Conservation (phyloP, 495 filamentous ascomycete genomes). For the Evernia prunastri region DNA sequence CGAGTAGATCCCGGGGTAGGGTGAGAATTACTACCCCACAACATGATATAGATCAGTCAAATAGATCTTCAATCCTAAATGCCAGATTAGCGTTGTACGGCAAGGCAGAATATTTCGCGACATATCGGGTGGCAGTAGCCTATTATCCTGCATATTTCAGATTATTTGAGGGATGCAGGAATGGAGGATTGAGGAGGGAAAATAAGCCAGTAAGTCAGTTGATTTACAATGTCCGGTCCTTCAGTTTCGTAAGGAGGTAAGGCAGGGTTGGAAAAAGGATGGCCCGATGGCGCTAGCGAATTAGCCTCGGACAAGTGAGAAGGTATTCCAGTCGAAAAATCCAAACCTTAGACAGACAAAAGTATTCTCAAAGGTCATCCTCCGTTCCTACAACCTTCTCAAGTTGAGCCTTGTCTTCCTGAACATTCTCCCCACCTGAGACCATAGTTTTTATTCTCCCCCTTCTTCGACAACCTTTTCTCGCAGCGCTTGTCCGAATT, state of each 20-base stretch:
- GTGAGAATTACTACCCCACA: too few relatives aligned
- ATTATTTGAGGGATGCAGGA: neutral
- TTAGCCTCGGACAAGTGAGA: neutral
- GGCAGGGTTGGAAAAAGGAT: neutral
- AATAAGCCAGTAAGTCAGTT: neutral
- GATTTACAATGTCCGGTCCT: too few relatives aligned
- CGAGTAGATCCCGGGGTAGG: too few relatives aligned
- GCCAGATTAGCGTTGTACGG: neutral
- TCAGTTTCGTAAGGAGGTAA: too few relatives aligned
- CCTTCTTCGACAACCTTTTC: neutral
- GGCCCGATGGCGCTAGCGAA: neutral
- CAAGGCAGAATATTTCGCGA: neutral
- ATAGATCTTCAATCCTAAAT: neutral
- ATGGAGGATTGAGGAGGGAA: neutral
- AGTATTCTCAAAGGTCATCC: neutral
- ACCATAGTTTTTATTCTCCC: neutral
- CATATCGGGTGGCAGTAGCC: neutral
- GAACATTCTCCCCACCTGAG: neutral
- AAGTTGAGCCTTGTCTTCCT: neutral
- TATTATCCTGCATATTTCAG: neutral
- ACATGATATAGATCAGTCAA: neutral
- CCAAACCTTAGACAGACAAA: neutral
- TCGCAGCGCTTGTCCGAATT: neutral
- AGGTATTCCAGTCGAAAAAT: neutral
- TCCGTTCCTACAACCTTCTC: neutral